Evolutionary conservation across 2,329 filamentous ascomycete species (phyloP).

Genomic region (Sporothrix pseudoabietina): DNA sequence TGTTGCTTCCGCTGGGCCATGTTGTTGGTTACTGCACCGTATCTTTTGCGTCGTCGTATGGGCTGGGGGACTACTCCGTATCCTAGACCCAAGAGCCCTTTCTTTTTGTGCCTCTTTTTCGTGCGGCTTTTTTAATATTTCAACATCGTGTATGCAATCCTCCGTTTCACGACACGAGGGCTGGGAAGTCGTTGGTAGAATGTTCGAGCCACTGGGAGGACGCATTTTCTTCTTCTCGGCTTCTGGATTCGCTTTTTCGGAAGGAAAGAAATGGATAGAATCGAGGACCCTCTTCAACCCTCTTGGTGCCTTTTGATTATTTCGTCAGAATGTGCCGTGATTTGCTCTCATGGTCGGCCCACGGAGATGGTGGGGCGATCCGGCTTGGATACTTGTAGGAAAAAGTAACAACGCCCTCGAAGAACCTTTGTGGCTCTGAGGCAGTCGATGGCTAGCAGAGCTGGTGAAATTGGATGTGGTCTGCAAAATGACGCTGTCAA

Average conservation of each 20-base stretch:
- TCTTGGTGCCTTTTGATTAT: too few species aligned
- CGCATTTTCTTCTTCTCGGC: neutral
- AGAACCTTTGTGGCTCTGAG: neutral
- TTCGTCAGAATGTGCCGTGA: neutral
- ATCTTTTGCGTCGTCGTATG: neutral
- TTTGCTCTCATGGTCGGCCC: constrained; percentile 1
- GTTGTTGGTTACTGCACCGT: neutral
- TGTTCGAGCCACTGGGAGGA: neutral
- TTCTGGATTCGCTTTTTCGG: neutral
- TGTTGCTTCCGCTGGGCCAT: neutral
- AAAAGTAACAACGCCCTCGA: neutral
- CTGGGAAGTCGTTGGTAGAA: neutral
- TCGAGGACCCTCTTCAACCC: neutral
- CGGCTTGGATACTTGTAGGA: neutral
- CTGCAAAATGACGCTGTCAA: neutral
- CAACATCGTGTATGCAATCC: neutral
- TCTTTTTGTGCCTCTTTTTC: neutral
- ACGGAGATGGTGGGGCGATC: constrained; percentile 7
- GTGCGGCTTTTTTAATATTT: neutral
- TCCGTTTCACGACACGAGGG: constrained; percentile 24
- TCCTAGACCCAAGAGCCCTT: too few species aligned
- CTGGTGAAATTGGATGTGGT: neutral
- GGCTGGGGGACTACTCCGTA: neutral
- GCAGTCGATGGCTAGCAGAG: neutral
- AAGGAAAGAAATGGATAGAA: neutral